Evolutionary conservation across 495 filamentous ascomycete genomes (phyloP).

Genomic region (Astrothelium macrocarpum): DNA sequence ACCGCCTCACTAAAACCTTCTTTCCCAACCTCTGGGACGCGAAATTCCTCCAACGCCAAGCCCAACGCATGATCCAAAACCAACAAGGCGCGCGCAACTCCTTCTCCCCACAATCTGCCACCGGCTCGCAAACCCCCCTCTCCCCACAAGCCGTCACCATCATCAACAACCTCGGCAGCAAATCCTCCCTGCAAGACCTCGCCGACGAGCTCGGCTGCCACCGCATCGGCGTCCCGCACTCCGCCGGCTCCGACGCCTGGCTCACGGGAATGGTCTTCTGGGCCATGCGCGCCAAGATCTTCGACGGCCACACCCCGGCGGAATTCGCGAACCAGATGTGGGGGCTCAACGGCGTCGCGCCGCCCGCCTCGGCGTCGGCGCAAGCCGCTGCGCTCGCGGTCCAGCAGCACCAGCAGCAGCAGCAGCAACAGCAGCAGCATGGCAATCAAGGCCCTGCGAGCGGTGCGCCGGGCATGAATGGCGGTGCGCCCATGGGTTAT

Average conservation of each 20-base stretch:
- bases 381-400: slow-evolving; percentile 30
- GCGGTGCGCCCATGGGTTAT: slow-evolving; percentile 13
- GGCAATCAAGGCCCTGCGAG: too few relatives aligned
- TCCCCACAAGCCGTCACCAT: slow-evolving; percentile 56
- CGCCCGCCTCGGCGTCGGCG: slow-evolving; percentile 36
- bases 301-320: slow-evolving; percentile 74
- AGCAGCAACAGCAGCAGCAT: too few relatives aligned
- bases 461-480: neutral
- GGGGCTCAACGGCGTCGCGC: slow-evolving; percentile 64
- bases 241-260: slow-evolving; percentile 83
- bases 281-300: slow-evolving; percentile 51
- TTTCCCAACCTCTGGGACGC: slow-evolving; percentile 92
- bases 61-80: slow-evolving; percentile 38
- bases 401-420: slow-evolving; percentile 14
- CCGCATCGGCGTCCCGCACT: slow-evolving; percentile 74
- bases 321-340: slow-evolving; percentile 89
- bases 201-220: slow-evolving; percentile 86
- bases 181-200: slow-evolving; percentile 83
- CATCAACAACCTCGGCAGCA: slow-evolving; percentile 68
- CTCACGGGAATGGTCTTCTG: slow-evolving; percentile 58
- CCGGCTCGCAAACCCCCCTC: slow-evolving; percentile 33
- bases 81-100: slow-evolving; percentile 29
- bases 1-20: slow-evolving; percentile 72
- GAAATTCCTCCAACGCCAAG: slow-evolving; percentile 92
- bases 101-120: neutral